Conservation (phyloP, 495 filamentous ascomycete genomes). For the Podospora didyma region DNA sequence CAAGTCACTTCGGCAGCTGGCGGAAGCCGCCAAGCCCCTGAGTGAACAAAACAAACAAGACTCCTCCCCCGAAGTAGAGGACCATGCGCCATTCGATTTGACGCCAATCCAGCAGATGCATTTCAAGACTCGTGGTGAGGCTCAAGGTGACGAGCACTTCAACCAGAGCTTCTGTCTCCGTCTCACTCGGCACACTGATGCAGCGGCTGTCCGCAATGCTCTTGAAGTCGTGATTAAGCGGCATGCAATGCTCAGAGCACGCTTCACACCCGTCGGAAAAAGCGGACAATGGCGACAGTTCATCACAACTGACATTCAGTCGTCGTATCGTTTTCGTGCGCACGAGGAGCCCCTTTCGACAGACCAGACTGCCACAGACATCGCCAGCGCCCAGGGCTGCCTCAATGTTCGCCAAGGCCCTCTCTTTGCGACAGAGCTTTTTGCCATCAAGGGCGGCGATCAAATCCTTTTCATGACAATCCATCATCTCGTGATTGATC, state of each 20-base stretch:
- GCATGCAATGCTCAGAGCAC: constrained; percentile 62
- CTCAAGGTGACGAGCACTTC: constrained; percentile 50
- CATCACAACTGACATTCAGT: constrained; percentile 10
- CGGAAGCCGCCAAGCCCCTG: constrained; percentile 4
- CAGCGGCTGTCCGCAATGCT: constrained; percentile 34
- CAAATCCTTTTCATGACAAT: constrained; percentile 50
- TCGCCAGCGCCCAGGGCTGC: constrained; percentile 24
- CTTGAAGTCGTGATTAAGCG: constrained; percentile 47
- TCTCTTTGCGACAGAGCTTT: constrained; percentile 31
- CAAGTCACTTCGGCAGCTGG: constrained; percentile 33
- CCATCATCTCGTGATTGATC: constrained; percentile 58
- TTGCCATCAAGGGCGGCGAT: constrained; percentile 7
- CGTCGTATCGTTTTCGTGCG: constrained; percentile 15
- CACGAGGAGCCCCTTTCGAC: not conserved
- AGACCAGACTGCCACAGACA: constrained; percentile 1
- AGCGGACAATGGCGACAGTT: constrained; percentile 21
- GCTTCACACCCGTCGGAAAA: constrained; percentile 32
- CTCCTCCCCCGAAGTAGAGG: not conserved
- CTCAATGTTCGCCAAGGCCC: constrained; percentile 29
- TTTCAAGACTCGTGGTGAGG: constrained; percentile 42
- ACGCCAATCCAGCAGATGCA: constrained; percentile 59
- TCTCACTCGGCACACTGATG: constrained; percentile 37
- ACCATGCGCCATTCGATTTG: constrained; percentile 28
- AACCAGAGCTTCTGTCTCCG: constrained; percentile 59
- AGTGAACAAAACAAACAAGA: constrained; percentile 4